Percentiles rank a stretch among this genome's conserved stretches.
Conservation (phyloP, 1,284 basidiomycete genomes). For the Singerocomus inundabilis region DNA sequence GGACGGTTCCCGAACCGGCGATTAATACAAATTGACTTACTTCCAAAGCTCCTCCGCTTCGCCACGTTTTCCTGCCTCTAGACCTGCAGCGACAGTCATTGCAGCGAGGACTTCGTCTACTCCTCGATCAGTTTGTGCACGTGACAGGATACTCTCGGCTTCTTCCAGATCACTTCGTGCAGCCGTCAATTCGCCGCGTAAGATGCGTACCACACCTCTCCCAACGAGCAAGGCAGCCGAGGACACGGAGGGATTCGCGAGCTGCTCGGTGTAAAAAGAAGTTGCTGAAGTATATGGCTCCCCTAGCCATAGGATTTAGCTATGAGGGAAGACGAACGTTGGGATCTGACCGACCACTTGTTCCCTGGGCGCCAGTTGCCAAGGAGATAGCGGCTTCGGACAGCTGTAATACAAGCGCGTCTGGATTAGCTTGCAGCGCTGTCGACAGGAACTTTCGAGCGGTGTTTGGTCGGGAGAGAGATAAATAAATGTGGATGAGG, state of each 20-base stretch:
- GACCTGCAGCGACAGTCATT: conserved; percentile 61
- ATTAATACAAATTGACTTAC: conserved; percentile 40
- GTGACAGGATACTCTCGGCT: conserved; percentile 49
- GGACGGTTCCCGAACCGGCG: neutral
- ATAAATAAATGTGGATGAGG: conserved; percentile 82
- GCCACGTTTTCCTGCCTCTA: conserved; percentile 55
- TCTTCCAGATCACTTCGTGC: conserved; percentile 86
- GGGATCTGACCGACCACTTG: conserved; percentile 21
- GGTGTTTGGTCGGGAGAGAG: conserved; percentile 80
- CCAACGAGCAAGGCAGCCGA: conserved; percentile 76
- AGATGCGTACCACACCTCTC: conserved; percentile 80
- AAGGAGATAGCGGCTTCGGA: conserved; percentile 88
- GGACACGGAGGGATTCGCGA: conserved; percentile 80
- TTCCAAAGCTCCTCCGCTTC: conserved; percentile 66
- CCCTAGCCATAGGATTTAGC: conserved; percentile 14
- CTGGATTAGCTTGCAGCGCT: conserved; percentile 84
- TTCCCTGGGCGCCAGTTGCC: conserved; percentile 69
- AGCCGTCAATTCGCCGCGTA: conserved; percentile 78
- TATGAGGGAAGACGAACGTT: neutral
- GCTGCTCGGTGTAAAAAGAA: conserved; percentile 91
- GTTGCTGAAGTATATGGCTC: conserved; percentile 62
- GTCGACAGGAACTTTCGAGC: conserved; percentile 83
- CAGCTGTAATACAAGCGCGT: conserved; percentile 84
- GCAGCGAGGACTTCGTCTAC: conserved; percentile 67
- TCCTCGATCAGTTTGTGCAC: conserved; percentile 22